phyloP scores from a whole-genome alignment of 768 basidiomycete species.

The Hebeloma cylindrosporum region DNA sequence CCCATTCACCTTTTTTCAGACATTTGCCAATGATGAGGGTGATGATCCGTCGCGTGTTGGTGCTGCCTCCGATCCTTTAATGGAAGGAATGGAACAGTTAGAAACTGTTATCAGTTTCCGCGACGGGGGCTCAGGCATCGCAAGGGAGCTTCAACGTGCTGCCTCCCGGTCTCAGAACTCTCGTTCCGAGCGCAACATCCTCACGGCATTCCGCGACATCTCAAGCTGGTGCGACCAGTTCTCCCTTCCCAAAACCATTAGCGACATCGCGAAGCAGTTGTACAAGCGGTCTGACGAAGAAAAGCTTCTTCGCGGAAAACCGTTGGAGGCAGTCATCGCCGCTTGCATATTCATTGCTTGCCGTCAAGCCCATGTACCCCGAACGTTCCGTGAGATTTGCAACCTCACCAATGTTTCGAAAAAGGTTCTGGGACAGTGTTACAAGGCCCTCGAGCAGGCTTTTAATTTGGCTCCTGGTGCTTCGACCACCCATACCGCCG shows the following conservation, averaged over 20 bases:
- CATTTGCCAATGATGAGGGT: slow-evolving; percentile 99
- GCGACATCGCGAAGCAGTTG: slow-evolving; percentile 94
- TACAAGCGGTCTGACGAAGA: slow-evolving; percentile 98
- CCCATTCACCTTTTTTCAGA: slow-evolving; percentile 46
- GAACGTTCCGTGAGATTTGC: slow-evolving; percentile 96
- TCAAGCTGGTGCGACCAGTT: slow-evolving; percentile 95
- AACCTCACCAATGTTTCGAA: slow-evolving; percentile 92
- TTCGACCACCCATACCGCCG: slow-evolving; percentile 48
- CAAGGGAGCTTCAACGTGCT: slow-evolving; percentile 90
- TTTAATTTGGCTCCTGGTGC: slow-evolving; percentile 88
- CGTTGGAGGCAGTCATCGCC: slow-evolving; percentile 89
- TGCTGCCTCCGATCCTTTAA: slow-evolving; percentile 87
- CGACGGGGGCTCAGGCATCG: slow-evolving; percentile 91
- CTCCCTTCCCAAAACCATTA: slow-evolving; percentile 89
- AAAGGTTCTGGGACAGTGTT: slow-evolving; percentile 92
- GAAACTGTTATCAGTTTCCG: slow-evolving; percentile 95
- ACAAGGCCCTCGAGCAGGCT: slow-evolving; percentile 84
- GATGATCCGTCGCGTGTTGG: slow-evolving; percentile 99
- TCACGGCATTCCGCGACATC: slow-evolving; percentile 89
- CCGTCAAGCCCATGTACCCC: slow-evolving; percentile 90
- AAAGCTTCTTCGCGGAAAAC: slow-evolving; percentile 88
- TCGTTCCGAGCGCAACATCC: slow-evolving; percentile 81
- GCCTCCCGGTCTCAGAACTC: slow-evolving; percentile 78
- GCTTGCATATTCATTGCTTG: slow-evolving; percentile 99
- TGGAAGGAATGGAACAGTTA: slow-evolving; percentile 94